Base-by-base conservation (phyloP, 2,329 filamentous ascomycete genomes). In the Domatiomyces globalis region DNA sequence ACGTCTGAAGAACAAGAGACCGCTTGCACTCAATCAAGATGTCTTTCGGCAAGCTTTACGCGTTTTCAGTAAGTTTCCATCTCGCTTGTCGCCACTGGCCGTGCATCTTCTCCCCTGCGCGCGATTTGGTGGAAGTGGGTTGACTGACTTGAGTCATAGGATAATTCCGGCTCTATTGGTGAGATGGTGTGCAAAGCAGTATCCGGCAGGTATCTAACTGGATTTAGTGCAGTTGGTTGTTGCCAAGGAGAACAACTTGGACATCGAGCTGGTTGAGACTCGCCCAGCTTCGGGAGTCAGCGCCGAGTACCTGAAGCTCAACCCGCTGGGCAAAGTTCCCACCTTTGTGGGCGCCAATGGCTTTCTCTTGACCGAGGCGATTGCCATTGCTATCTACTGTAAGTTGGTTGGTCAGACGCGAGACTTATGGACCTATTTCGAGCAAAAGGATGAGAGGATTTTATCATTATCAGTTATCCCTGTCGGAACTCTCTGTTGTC, bases 31-130 rank as follows among this genome's bases (percentile, higher is more conserved):
- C 49, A 54, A 57, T 64, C 76, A 87, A 79, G 71, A 94, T 94
- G 85, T 79, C 86, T 69, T 96, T 98, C 80, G 92, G 92, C 76
- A 98, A 94, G 79, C 81, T 98, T 68, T 96, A 92, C 81, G 85
- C 84, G 70, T 81, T 79, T 72, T 70, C 80, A 75, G 90, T 94
- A 83, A 63, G 75, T 66, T 59, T 25, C 12, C 12, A 44, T 27
- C 45, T 17, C 18, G 43, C 43, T 4, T 27, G 15, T 22, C 43
- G 39, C 62, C 65, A 51, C 39, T 49, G 44, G 17, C 42, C 27
- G 4, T 44, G 51, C 60, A 61, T 56, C 59, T 51, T 57, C 59
- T 51, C 54, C 43, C 55, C 55, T 57, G 56, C 51, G 36, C 43
- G 54, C 48, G 45, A 50, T 43, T 55, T 47, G 43, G 47, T 25